A percentile compares a stretch with the other conserved stretches of the same genome.
Evolutionary conservation across 257 asterid genomes (phyloP).

Genomic region (Solanum okadae): DNA sequence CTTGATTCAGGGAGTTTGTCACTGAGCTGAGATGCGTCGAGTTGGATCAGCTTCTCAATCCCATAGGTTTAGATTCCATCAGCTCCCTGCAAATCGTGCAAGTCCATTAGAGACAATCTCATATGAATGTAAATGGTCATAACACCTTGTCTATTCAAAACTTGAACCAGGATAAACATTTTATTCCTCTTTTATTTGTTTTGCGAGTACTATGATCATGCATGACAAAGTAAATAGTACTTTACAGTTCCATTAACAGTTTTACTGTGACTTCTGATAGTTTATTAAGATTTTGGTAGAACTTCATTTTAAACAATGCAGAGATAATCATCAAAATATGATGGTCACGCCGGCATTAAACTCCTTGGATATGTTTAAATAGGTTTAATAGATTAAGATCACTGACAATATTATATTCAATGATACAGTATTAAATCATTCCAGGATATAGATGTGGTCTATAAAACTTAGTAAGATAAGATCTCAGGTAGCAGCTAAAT

Average conservation of each 20-base stretch:
- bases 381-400: not conserved
- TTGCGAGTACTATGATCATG: not conserved
- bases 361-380: not conserved
- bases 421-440: not conserved
- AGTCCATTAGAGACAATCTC: not conserved
- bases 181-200: not conserved
- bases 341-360: not conserved
- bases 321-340: not conserved
- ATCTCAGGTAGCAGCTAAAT: not conserved
- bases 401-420: not conserved
- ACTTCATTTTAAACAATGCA: not conserved
- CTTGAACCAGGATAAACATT: not conserved
- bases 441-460: not conserved
- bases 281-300: not conserved
- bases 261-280: not conserved
- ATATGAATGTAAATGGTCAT: not conserved
- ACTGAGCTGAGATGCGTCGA: conserved; percentile 71
- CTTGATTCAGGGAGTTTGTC: conserved; percentile 91
- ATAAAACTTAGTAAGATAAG: not conserved
- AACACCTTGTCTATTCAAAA: not conserved
- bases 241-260: not conserved
- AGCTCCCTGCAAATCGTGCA: conserved; percentile 37
- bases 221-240: not conserved
- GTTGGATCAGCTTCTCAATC: conserved; percentile 69
- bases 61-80: conserved; percentile 70